Evolutionary conservation across 768 basidiomycete species (phyloP), one percentile per base, ranked within the genome.

Genomic region (Pleurotus pulmonarius): DNA sequence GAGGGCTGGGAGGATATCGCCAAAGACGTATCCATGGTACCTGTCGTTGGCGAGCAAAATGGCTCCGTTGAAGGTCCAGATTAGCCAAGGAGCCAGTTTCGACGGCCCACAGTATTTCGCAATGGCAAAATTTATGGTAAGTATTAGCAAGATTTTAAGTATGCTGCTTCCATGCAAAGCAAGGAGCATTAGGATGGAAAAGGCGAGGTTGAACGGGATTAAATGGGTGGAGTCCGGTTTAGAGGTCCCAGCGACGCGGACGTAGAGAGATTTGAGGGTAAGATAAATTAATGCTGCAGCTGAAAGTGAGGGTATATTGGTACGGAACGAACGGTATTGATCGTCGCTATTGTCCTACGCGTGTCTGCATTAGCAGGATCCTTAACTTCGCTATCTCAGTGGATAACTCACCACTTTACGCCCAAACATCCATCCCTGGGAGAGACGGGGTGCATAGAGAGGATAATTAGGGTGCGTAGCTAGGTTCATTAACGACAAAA

Each of bases 311-410:
- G 87, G 82, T 46, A 98, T 66, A 66, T 94, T 92, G 62, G 80
- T 77, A 39, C 97, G 83, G 70, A 99, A 97, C 3, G 85, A 81
- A 22, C 88, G 88, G 67, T 94, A 98, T 74, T 98, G 97, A 0
- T 79, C 74, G 64, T 98, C 97, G 60, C 91, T 93, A 65, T 88
- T 91, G 70, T 99, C 97, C 96, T 98, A 60, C 47, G 38, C 41
- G 29, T 22, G 48, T 56, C 34, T 58, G 48, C 59, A 34, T 56
- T 55, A 34, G 44, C 46, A 13, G 37, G 22, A 11, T 20, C n/a
- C 51, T 55, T 55, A 41, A 22, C 44, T 43, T 29, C 39, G 46
- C 46, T 49, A n/a, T n/a, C 48, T 16, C 15, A 37, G 7, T 9
- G 38, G n/a, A 53, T 47, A 8, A 77, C 90, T 72, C 64, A 96